Conservation (phyloP, 805 yeast genomes). For the Peterozyma toletana region DNA sequence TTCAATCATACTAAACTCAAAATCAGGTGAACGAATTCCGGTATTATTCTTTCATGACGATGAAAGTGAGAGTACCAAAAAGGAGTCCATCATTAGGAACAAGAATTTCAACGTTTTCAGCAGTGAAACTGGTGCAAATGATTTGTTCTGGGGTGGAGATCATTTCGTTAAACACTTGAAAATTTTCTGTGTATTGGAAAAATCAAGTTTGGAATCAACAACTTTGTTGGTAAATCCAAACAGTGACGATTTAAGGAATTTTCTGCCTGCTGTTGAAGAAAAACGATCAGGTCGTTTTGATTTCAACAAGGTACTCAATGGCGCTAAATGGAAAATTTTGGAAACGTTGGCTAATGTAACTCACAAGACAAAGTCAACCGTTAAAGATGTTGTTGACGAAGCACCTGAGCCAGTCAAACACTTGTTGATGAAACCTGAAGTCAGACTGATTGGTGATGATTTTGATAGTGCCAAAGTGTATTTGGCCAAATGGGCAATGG, state of each 20-base stretch:
- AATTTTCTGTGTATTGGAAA: constrained; percentile 53
- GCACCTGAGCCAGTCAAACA: constrained; percentile 52
- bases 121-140: constrained; percentile 35
- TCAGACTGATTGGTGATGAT: constrained; percentile 73
- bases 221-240: constrained; percentile 77
- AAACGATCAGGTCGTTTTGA: constrained; percentile 20
- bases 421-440: constrained; percentile 70
- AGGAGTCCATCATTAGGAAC: constrained; percentile 51
- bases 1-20: constrained; percentile 67
- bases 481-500: constrained; percentile 94
- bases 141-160: constrained; percentile 87
- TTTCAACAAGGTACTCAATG: constrained; percentile 44
- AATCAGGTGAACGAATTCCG: constrained; percentile 63
- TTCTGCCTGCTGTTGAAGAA: constrained; percentile 37
- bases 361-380: constrained; percentile 53
- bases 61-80: constrained; percentile 67
- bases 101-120: constrained; percentile 72
- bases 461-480: constrained; percentile 90
- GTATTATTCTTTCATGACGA: constrained; percentile 90
- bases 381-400: constrained; percentile 51
- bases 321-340: constrained; percentile 81
- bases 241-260: constrained; percentile 53
- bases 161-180: constrained; percentile 56
- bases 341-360: constrained; percentile 80
- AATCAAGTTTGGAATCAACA: constrained; percentile 64